Conservation (phyloP, 177 flowering plant species). For the Vitis hybrid region DNA sequence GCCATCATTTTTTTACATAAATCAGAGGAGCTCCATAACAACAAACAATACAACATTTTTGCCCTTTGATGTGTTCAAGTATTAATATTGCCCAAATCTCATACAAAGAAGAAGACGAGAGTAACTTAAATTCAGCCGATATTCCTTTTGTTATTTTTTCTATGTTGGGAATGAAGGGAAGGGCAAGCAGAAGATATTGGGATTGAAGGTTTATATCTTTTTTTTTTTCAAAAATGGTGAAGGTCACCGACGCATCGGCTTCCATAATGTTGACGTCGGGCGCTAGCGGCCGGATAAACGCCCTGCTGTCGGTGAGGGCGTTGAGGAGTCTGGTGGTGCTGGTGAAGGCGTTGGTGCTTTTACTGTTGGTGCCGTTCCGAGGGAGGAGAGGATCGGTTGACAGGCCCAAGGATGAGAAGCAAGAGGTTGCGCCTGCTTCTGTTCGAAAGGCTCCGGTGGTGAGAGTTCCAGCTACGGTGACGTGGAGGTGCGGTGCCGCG, state of each 20-base stretch:
- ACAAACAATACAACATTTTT: too few species aligned
- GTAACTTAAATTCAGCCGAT: too few species aligned
- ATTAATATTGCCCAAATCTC: too few species aligned
- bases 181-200: too few species aligned
- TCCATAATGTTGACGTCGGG: slow-evolving; percentile 49
- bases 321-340: slow-evolving; percentile 35
- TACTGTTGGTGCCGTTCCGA: slow-evolving; percentile 49
- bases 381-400: slow-evolving; percentile 24
- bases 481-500: slow-evolving; percentile 19
- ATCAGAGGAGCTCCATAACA: too few species aligned
- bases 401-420: slow-evolving; percentile 17
- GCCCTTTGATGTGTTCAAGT: too few species aligned
- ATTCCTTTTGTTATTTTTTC: too few species aligned
- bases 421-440: slow-evolving; percentile 8
- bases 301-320: slow-evolving; percentile 46
- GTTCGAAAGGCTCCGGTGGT: slow-evolving; percentile 19
- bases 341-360: slow-evolving; percentile 35
- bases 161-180: too few species aligned
- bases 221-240: not conserved
- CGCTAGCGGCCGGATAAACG: slow-evolving; percentile 62
- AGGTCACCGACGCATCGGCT: slow-evolving; percentile 9
- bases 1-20: too few species aligned
- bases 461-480: slow-evolving; percentile 23
- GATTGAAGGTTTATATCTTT: too few species aligned
- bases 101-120: too few species aligned